Evolutionary conservation across 768 basidiomycete species (phyloP), one percentile per base, ranked within the genome.

Genomic region (Epithele typhae): DNA sequence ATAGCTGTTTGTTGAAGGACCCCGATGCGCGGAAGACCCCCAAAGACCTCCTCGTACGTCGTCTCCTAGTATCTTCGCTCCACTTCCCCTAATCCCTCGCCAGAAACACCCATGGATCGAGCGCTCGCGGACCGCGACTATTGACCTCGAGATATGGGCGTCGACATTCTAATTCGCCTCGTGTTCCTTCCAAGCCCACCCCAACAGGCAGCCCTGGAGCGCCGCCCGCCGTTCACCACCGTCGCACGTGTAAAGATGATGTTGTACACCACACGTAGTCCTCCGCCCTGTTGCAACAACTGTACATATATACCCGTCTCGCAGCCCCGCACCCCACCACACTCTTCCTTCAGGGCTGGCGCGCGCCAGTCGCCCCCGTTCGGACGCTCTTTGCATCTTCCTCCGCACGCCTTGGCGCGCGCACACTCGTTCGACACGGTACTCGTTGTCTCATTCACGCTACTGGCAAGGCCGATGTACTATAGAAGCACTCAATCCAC

Each of bases 1-100:
- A 96, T 62, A 82, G 80, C 38, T 98, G 93, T 69, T 65, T 98
- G 67, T 57, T 84, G 63, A 99, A 99, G 70, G 91, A 97, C 62
- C 92, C 92, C 5, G 83, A 84, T 47, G 70, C 68, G 51, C 73
- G 95, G 59, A 82, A 75, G 68, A 89, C 90, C 24, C 93, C 94
- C 6, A 93, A 92, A 63, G 90, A 95, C 58, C 67, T 97, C 17
- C 64, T 88, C 69, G 87, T 92, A 61, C 33, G 83, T 74, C 30
- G 9, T 17, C 12, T 36, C n/a, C 17, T 19, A 36, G 15, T n/a
- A 7, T 39, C 15, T 23, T 30, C 25, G 36, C 41, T 43, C 9
- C 48, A 38, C 19, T 50, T 49, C 34, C 46, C 6, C 17, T 43
- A 36, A 35, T 15, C 5, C 18, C n/a, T 22, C 9, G 37, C 36